Evolutionary conservation across 2,329 filamentous ascomycete species (phyloP).

Genomic region (Colletotrichum magnum): DNA sequence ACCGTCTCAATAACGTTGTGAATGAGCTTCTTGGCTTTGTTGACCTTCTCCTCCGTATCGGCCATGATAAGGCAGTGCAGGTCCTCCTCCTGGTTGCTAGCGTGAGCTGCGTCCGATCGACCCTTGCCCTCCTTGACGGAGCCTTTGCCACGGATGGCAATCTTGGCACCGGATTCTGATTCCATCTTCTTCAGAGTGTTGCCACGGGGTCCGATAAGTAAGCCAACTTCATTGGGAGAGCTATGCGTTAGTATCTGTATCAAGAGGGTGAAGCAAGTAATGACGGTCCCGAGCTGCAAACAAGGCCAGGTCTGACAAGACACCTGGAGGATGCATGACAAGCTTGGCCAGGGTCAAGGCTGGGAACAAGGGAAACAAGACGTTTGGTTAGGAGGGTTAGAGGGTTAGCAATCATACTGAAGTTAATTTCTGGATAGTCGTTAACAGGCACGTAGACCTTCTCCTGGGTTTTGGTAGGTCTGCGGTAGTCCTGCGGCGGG

Average conservation of each 20-base stretch:
- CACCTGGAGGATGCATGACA: constrained; percentile 50
- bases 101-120: constrained; percentile 97
- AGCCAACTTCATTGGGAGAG: constrained; percentile 92
- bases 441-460: constrained; percentile 99
- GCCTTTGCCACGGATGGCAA: constrained; percentile 99
- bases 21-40: constrained; percentile 98
- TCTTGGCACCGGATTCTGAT: constrained; percentile 95
- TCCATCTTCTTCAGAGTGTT: constrained; percentile 99
- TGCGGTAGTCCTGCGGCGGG: constrained; percentile 97
- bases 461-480: constrained; percentile 99
- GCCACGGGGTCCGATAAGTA: constrained; percentile 99
- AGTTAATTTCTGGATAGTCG: constrained; percentile 99
- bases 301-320: constrained; percentile 45
- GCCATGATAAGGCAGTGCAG: constrained; percentile 99
- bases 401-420: constrained; percentile 99
- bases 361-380: constrained; percentile 46
- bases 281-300: constrained; percentile 50
- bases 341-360: constrained; percentile 62
- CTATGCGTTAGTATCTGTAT: constrained; percentile 89
- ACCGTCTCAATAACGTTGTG: constrained; percentile 99
- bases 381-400: constrained; percentile 81
- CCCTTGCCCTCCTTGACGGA: constrained; percentile 99
- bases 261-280: constrained; percentile 54
- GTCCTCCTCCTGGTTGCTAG: constrained; percentile 99
- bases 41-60: constrained; percentile 99